Evolutionary conservation across 2,329 filamentous ascomycete genomes (phyloP).

Genomic region (Akanthomyces lecanii): DNA sequence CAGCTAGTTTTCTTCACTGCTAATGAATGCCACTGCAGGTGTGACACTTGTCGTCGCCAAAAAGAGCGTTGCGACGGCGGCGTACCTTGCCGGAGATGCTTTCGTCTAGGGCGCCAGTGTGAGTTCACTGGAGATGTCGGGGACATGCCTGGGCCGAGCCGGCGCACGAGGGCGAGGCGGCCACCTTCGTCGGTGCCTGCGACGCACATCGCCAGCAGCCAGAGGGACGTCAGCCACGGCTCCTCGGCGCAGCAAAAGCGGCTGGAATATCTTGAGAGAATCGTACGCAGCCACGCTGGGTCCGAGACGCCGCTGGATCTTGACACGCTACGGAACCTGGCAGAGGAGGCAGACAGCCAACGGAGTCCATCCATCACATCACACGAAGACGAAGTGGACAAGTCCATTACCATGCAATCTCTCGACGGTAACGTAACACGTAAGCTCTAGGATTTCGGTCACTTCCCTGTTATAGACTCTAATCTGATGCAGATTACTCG

Average conservation of each 20-base stretch:
- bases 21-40: conserved; percentile 33
- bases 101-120: conserved; percentile 47
- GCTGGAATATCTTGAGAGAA: conserved; percentile 13
- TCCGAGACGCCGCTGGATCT: conserved; percentile 16
- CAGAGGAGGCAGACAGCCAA: conserved; percentile 29
- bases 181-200: neutral
- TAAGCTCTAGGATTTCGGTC: conserved; percentile 16
- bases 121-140: conserved; percentile 36
- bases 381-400: conserved; percentile 23
- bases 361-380: conserved; percentile 16
- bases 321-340: conserved; percentile 34
- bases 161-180: neutral
- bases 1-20: neutral
- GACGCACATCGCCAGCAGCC: conserved; percentile 6
- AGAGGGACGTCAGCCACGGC: neutral
- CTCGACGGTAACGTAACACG: conserved; percentile 39
- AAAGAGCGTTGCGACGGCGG: conserved; percentile 56
- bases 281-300: conserved; percentile 17
- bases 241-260: conserved; percentile 14
- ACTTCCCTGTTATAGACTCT: neutral
- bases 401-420: conserved; percentile 35
- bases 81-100: conserved; percentile 49
- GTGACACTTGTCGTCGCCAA: conserved; percentile 49
- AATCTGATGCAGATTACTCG: conserved; percentile 39
- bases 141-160: conserved; percentile 13